These are phyloP conservation scores for Haplosporangium sp. DNA, from an alignment of 371 early-diverging fungal genomes.

Conservation along the genomic window DNA sequence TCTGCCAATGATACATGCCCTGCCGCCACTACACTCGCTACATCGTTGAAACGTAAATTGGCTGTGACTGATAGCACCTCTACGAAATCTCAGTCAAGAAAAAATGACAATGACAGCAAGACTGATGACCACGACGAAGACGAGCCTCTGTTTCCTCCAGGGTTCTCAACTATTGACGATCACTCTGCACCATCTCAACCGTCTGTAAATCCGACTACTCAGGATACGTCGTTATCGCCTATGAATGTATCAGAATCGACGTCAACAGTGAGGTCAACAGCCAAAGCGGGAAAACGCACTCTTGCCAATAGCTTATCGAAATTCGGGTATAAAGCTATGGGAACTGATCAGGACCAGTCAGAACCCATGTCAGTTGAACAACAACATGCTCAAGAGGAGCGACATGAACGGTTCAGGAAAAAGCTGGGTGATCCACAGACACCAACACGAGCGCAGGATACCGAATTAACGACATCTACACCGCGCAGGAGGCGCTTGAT, in stretches of 20 bases:
- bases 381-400: slow-evolving; percentile 7
- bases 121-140: no score
- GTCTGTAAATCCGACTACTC: no score
- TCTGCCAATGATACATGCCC: background rate
- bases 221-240: no score
- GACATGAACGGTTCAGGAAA: slow-evolving; percentile 24
- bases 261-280: background rate
- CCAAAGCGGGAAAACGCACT: background rate
- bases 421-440: slow-evolving; percentile 27
- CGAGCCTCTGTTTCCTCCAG: no score
- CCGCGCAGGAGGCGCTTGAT: slow-evolving; percentile 17
- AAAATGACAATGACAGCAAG: no score
- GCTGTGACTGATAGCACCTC: no score
- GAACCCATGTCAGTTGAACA: slow-evolving; percentile 1
- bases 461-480: background rate
- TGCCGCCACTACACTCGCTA: background rate
- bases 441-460: background rate
- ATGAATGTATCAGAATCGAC: no score
- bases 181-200: no score
- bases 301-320: slow-evolving; percentile 1
- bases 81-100: no score
- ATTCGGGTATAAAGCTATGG: slow-evolving; percentile 14
- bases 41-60: background rate
- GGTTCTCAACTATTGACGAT: no score
- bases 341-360: background rate